Conservation (phyloP, 352 stramenopile genomes). For the Globisporangium yorkense region DNA sequence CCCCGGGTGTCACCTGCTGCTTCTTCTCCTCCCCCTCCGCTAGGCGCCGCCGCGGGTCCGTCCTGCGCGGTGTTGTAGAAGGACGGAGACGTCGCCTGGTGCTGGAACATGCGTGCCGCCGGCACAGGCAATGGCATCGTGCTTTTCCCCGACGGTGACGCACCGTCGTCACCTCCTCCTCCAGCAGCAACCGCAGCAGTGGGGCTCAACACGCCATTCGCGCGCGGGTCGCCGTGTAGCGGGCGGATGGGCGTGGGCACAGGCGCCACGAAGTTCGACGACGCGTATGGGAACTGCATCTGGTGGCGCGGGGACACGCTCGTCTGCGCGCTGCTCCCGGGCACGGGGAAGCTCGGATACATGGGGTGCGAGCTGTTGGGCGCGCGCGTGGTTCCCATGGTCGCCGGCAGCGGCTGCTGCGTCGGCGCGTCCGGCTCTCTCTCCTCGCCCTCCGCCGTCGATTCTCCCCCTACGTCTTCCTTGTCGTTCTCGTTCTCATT, state of each 20-base stretch:
- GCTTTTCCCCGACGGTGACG: neutral
- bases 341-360: constrained; percentile 13
- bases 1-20: constrained; percentile 16
- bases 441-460: neutral
- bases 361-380: constrained; percentile 11
- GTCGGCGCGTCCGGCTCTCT: neutral
- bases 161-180: neutral
- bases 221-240: constrained; percentile 56
- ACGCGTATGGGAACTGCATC: constrained; percentile 53
- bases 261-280: constrained; percentile 59
- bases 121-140: constrained; percentile 21
- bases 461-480: neutral
- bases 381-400: neutral
- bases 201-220: neutral
- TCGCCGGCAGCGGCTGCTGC: neutral
- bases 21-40: neutral
- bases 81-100: constrained; percentile 46
- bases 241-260: constrained; percentile 72
- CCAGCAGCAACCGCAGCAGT: neutral
- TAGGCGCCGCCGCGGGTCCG: constrained; percentile 16
- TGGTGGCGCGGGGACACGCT: constrained; percentile 9
- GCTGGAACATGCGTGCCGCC: constrained; percentile 52
- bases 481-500: neutral
- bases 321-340: neutral
- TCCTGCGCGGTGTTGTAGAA: constrained; percentile 56